Evolutionary conservation across 352 stramenopile species (phyloP).

Genomic region (Pythium biforme): DNA sequence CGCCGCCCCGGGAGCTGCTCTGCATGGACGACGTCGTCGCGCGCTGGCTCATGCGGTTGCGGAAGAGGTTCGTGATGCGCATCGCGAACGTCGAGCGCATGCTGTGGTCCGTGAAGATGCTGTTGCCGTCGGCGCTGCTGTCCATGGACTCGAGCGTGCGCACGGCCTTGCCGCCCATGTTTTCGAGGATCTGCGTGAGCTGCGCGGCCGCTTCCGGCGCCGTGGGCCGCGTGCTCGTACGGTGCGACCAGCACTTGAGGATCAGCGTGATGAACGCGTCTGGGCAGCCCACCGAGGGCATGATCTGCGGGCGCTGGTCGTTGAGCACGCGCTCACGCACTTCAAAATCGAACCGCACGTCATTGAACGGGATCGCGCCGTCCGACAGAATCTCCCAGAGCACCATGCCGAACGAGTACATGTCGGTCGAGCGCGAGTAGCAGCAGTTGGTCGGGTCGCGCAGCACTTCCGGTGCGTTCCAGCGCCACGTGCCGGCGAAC

Average conservation of each 20-base stretch:
- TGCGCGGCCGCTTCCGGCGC: slow-evolving; percentile 47
- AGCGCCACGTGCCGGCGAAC: slow-evolving; percentile 70
- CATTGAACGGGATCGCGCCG: slow-evolving; percentile 56
- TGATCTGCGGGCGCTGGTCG: slow-evolving; percentile 52
- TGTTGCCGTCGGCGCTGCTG: slow-evolving; percentile 59
- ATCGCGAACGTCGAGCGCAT: slow-evolving; percentile 39
- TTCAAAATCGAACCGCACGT: slow-evolving; percentile 71
- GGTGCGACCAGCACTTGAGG: slow-evolving; percentile 60
- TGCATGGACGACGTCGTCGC: slow-evolving; percentile 16
- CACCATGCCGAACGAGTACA: slow-evolving; percentile 78
- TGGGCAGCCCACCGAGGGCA: slow-evolving; percentile 43
- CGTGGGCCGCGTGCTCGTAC: slow-evolving; percentile 38
- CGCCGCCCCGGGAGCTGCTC: slow-evolving; percentile 14
- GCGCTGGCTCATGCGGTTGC: slow-evolving; percentile 36
- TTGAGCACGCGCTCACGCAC: slow-evolving; percentile 59
- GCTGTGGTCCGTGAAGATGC: slow-evolving; percentile 31
- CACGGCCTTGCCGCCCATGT: slow-evolving; percentile 40
- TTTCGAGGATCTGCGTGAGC: slow-evolving; percentile 55
- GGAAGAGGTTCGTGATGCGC: slow-evolving; percentile 72
- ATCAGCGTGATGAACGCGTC: slow-evolving; percentile 57
- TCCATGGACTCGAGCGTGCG: slow-evolving; percentile 48
- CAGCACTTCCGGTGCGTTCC: slow-evolving; percentile 69
- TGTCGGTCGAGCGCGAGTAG: slow-evolving; percentile 62
- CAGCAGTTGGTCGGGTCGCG: slow-evolving; percentile 61
- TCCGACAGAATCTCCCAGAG: slow-evolving; percentile 70